Conservation (phyloP, 306 rosid species). For the Casuarina cunninghamiana region DNA sequence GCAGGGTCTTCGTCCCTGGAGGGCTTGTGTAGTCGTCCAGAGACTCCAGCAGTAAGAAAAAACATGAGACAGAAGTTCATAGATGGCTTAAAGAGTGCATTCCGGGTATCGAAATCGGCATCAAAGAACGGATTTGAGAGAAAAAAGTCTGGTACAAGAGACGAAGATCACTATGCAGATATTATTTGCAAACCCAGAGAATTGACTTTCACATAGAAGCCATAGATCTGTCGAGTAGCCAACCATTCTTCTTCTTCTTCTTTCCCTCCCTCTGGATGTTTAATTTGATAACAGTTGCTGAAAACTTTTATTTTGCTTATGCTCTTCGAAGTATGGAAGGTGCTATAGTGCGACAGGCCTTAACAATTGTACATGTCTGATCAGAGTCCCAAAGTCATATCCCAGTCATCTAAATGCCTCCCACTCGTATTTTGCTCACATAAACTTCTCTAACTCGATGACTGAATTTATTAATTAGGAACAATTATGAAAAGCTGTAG, state of each 20-base stretch:
- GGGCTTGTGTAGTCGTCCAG: slow-evolving; percentile 6
- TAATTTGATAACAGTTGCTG: neutral
- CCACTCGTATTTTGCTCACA: no score
- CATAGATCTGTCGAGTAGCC: no score
- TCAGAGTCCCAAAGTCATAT: no score
- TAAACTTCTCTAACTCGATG: no score
- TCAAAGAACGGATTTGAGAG: slow-evolving; percentile 14
- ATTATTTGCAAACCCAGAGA: slow-evolving; percentile 5
- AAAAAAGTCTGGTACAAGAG: slow-evolving; percentile 6
- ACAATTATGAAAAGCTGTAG: no score
- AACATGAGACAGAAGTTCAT: slow-evolving; percentile 51
- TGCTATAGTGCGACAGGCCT: no score
- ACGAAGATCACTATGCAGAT: slow-evolving; percentile 3
- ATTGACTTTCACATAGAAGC: neutral
- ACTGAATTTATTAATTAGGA: no score
- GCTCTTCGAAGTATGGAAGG: no score
- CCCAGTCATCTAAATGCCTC: no score
- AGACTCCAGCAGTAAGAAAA: slow-evolving; percentile 25
- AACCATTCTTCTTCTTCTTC: neutral
- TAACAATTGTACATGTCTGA: no score
- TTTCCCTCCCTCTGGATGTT: neutral
- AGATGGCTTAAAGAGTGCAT: slow-evolving; percentile 54
- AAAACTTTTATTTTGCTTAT: no score
- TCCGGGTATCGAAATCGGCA: slow-evolving; percentile 38
- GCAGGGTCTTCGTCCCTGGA: slow-evolving; percentile 1